Evolutionary conservation across 192 early-diverging fungal genomes (phyloP), one percentile per base, ranked within the genome.

Genomic region (Chytriomyces hyalinus): DNA sequence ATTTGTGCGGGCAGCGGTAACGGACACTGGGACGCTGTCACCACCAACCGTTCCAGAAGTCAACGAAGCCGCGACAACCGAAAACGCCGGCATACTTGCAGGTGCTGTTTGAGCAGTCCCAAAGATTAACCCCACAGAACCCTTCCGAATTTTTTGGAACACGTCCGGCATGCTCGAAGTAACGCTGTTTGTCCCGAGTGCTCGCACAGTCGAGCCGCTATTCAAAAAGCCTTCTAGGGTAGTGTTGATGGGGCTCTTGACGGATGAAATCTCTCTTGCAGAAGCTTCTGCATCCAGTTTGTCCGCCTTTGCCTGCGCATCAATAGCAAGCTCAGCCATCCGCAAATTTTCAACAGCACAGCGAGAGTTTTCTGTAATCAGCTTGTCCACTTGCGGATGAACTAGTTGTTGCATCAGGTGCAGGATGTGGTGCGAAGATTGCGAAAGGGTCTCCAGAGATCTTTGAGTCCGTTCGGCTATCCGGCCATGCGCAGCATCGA

Each of bases 321-420:
- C 15, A 15, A 75, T 75, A 6, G 61, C 64, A 20, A 75, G 22
- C 49, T 75, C 73, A 11, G 73, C 73, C 73, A 75, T 75, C 6
- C 73, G 61, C 48, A 75, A 20, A 24, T 66, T 75, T 44, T 65
- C 73, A 22, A 11, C 11, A 1, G 45, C 62, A 28, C 44, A 64
- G 15, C 44, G 28, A 6, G 7, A 3, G 20, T 64, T 75, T 49
- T 75, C 73, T 9, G 9, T 7, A 2, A 75, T 1, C 17, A 65
- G 4, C 17, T 9, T 6, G 26, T 64, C 63, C 7, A 75, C 15
- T 2, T 44, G 22, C 4, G 73, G 73, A 24, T 36, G 60, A 13
- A 75, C 63, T 7, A 57, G 53, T 13, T 57, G 15, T 1, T 57
- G 15, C 53, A 57, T 57, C 53, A n/a, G 13, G 53, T 20, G 53